Percentiles rank a stretch among this genome's conserved stretches.
These are phyloP conservation scores for Diaporthe sp. DNA, from an alignment of 2,329 filamentous ascomycete species.

Conservation along the genomic window DNA sequence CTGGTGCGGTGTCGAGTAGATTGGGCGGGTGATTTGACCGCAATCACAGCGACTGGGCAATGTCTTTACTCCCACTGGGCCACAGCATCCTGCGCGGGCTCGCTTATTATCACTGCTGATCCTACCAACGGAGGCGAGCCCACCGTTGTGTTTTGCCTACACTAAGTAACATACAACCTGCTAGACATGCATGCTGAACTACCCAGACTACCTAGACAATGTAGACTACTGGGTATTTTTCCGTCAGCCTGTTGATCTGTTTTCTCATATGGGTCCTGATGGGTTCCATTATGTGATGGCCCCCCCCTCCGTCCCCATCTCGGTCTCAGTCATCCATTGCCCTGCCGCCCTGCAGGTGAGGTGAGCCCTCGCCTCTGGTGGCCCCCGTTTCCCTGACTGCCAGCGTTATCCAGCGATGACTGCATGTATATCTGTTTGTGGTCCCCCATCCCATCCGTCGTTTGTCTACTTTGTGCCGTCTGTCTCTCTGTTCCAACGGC, in stretches of 20 bases:
- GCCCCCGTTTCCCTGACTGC: slow-evolving; percentile 15
- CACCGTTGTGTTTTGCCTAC: slow-evolving; percentile 13
- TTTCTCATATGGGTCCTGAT: background rate
- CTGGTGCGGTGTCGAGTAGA: slow-evolving; percentile 19
- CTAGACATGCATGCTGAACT: slow-evolving; percentile 2
- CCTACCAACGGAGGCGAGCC: slow-evolving; percentile 20
- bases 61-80: background rate
- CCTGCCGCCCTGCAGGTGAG: slow-evolving; percentile 9
- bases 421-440: slow-evolving; percentile 32
- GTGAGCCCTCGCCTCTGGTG: slow-evolving; percentile 10
- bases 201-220: background rate
- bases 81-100: background rate
- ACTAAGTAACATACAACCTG: background rate
- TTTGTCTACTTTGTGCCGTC: background rate
- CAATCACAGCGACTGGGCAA: background rate
- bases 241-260: slow-evolving; percentile 9
- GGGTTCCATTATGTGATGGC: slow-evolving; percentile 7
- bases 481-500: background rate
- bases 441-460: background rate
- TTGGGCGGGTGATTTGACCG: slow-evolving; percentile 21
- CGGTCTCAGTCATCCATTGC: background rate
- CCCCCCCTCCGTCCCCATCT: slow-evolving; percentile 1
- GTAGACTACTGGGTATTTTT: background rate
- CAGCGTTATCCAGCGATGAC: slow-evolving; percentile 17
- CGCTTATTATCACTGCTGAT: slow-evolving; percentile 16